phyloP scores from a whole-genome alignment of 495 filamentous ascomycete genomes.

The Xanthoparmelia taractica region DNA sequence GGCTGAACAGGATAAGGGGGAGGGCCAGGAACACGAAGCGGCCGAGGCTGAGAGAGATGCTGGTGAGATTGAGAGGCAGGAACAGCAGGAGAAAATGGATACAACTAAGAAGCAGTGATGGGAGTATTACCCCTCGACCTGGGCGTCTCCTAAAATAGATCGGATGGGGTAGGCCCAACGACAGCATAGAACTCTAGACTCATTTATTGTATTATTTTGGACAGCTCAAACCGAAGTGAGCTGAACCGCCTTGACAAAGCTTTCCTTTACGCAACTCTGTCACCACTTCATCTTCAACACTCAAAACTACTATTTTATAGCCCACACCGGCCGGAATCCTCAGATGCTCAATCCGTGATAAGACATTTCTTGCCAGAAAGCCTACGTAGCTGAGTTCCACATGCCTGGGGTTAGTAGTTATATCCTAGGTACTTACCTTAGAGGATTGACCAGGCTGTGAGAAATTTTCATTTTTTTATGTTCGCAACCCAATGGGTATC shows the following conservation, averaged over 20 bases:
- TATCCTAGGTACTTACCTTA: no score
- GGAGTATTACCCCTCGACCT: neutral
- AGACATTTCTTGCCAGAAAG: no score
- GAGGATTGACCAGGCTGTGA: no score
- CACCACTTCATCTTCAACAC: neutral
- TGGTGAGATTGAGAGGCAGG: conserved; percentile 32
- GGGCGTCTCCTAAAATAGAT: neutral
- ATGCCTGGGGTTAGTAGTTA: no score
- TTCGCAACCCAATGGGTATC: no score
- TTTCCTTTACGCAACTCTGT: neutral
- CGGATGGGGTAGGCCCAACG: neutral
- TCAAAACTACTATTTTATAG: no score
- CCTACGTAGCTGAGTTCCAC: no score
- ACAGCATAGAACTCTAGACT: conserved; percentile 14
- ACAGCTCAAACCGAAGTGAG: neutral
- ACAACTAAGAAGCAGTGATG: neutral
- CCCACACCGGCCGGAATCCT: no score
- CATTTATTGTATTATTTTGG: neutral
- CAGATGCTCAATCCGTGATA: no score
- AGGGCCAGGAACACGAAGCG: conserved; percentile 37
- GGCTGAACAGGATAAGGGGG: conserved; percentile 27
- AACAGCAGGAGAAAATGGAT: conserved; percentile 12
- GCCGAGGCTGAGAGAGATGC: conserved; percentile 39
- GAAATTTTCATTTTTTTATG: no score
- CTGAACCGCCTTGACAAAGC: neutral